Evolutionary conservation across 345 rosid species (phyloP).

Genomic region (Arabidopsis suecica): DNA sequence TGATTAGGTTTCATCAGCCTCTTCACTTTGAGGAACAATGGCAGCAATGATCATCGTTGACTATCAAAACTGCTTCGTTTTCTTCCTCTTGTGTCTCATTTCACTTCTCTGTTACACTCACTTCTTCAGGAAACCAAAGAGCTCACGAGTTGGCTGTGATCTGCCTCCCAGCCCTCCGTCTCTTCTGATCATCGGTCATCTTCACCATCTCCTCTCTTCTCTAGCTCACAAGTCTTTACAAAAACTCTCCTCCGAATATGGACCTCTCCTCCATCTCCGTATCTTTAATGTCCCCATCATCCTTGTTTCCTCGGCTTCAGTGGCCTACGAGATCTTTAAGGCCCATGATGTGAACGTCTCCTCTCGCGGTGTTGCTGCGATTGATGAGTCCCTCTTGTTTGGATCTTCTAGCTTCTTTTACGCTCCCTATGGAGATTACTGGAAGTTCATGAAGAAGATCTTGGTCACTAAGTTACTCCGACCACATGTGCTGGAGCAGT

Average conservation of each 20-base stretch:
- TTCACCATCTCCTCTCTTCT: conserved; percentile 27
- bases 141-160: neutral
- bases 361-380: neutral
- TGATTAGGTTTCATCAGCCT: neutral
- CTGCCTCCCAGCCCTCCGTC: conserved; percentile 37
- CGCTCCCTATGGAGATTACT: conserved; percentile 34
- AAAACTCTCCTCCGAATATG: conserved; percentile 31
- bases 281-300: conserved; percentile 11
- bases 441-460: conserved; percentile 41
- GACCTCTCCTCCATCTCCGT: conserved; percentile 32
- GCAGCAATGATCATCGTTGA: conserved; percentile 33
- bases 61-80: neutral
- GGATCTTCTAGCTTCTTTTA: conserved; percentile 23
- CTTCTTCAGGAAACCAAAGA: conserved; percentile 29
- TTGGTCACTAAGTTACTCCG: conserved; percentile 33
- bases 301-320: conserved; percentile 30
- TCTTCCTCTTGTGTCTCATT: neutral
- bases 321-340: conserved; percentile 24
- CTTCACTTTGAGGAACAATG: conserved; percentile 26
- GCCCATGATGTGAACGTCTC: conserved; percentile 25
- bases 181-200: conserved; percentile 25
- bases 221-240: conserved; percentile 23
- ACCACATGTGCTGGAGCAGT: conserved; percentile 18
- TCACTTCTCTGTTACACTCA: conserved; percentile 26
- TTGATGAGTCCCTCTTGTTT: conserved; percentile 4